Evolutionary conservation across 805 yeast genomes (phyloP).

Genomic region (Kluyveromyces lactis): DNA sequence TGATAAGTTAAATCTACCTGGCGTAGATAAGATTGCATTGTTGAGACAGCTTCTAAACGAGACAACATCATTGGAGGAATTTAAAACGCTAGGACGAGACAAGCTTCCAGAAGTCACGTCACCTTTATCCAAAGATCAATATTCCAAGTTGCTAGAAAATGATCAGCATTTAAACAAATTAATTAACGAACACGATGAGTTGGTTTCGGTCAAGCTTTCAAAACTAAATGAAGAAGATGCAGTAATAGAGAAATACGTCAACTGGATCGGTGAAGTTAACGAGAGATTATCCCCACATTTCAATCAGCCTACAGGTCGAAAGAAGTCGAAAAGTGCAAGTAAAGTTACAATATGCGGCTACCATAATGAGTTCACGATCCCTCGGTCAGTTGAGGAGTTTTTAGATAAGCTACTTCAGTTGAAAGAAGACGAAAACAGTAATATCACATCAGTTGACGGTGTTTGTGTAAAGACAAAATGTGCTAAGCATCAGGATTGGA

Average conservation of each 20-base stretch:
- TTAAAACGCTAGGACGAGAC: slow-evolving; percentile 16
- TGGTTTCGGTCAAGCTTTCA: slow-evolving; percentile 12
- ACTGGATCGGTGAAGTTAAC: slow-evolving; percentile 24
- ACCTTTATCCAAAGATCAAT: slow-evolving; percentile 11
- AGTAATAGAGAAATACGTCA: slow-evolving; percentile 21
- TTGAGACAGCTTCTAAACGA: slow-evolving; percentile 11
- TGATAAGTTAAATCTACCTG: slow-evolving; percentile 5
- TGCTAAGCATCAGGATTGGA: slow-evolving; percentile 25
- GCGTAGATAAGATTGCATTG: slow-evolving; percentile 6
- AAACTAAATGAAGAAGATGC: slow-evolving; percentile 9
- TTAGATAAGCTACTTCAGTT: slow-evolving; percentile 7
- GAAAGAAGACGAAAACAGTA: slow-evolving; percentile 1
- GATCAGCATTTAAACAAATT: slow-evolving; percentile 16
- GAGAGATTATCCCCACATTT: slow-evolving; percentile 8
- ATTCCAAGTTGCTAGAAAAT: slow-evolving; percentile 10
- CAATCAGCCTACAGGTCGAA: slow-evolving; percentile 4
- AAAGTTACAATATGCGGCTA: slow-evolving; percentile 24
- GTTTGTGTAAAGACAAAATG: slow-evolving; percentile 24
- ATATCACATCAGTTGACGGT: slow-evolving; percentile 8
- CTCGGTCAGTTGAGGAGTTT: slow-evolving; percentile 16
- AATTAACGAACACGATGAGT: slow-evolving; percentile 7
- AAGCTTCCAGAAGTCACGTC: slow-evolving; percentile 13
- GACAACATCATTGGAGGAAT: slow-evolving; percentile 7
- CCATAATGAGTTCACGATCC: slow-evolving; percentile 9
- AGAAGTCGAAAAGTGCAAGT: slow-evolving; percentile 11